Percentiles rank a stretch among this genome's conserved stretches.
These are phyloP conservation scores for Centella asiatica DNA, from an alignment of 129 eudicot genomes.

Conservation along the genomic window DNA sequence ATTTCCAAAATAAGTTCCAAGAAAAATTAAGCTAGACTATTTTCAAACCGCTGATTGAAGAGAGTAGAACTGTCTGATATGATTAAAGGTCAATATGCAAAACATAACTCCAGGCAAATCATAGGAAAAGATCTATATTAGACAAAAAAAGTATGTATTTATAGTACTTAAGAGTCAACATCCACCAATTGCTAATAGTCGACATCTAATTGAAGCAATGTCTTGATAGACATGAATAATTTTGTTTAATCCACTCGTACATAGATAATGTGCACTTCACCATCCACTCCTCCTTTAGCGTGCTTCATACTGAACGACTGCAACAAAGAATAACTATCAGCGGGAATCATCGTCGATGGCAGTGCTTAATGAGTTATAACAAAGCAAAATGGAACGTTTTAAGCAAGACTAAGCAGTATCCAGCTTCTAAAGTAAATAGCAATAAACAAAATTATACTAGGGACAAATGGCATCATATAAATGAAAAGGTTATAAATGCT, in stretches of 20 bases:
- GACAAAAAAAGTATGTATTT: no score
- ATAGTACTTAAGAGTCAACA: no score
- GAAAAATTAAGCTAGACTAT: no score
- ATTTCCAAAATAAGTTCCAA: no score
- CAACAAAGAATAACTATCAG: conserved; percentile 18
- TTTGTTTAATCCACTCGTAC: not conserved
- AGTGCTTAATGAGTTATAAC: not conserved
- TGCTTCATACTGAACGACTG: conserved; percentile 94
- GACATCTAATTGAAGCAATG: not conserved
- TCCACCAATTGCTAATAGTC: not conserved
- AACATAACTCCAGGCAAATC: not conserved
- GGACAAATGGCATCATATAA: no score
- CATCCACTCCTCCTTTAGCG: conserved; percentile 41
- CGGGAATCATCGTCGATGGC: not conserved
- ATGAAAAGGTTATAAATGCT: not conserved
- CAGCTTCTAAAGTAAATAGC: not conserved
- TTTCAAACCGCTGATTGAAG: no score
- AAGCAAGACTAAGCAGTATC: not conserved
- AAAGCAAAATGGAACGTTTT: no score
- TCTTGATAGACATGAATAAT: not conserved
- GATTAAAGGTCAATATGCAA: no score
- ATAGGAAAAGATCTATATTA: not conserved
- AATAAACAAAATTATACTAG: not conserved
- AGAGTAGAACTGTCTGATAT: no score
- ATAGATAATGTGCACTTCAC: not conserved